Evolutionary conservation across 2,329 filamentous ascomycete genomes (phyloP).

Genomic region (Calonectria pauciramosa): DNA sequence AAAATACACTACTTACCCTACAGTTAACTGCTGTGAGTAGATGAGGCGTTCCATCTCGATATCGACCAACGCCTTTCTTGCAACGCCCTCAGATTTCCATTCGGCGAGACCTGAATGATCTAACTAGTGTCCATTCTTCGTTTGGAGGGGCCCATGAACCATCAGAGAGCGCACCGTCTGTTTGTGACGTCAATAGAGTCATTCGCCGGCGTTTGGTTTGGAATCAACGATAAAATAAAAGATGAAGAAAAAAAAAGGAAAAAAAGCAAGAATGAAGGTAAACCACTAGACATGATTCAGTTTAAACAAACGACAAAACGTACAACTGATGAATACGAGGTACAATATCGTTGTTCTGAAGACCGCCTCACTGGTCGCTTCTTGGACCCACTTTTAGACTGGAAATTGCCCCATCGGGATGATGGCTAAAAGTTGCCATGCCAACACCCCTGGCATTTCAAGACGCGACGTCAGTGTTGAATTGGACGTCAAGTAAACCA

Average conservation of each 20-base stretch:
- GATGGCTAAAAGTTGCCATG: constrained; percentile 4
- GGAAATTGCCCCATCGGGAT: constrained; percentile 9
- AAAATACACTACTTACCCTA: neutral
- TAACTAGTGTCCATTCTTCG: neutral
- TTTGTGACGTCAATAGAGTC: neutral
- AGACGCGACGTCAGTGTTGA: neutral
- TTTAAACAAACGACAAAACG: neutral
- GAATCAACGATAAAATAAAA: neutral
- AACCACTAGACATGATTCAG: neutral
- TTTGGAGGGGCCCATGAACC: neutral
- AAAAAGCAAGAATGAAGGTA: neutral
- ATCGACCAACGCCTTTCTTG: neutral
- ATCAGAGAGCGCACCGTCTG: neutral
- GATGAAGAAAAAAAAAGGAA: neutral
- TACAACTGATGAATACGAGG: neutral
- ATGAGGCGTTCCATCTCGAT: neutral
- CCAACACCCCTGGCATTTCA: constrained; percentile 7
- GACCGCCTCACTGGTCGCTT: neutral
- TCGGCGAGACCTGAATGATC: neutral
- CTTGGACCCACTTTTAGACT: neutral
- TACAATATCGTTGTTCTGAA: neutral
- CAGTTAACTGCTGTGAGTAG: neutral
- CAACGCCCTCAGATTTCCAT: neutral
- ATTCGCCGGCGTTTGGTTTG: neutral
- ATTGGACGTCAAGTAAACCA: neutral